Evolutionary conservation across 2,329 filamentous ascomycete species (phyloP), one percentile per base, ranked within the genome.

Genomic region (Ophiostoma perfectum): DNA sequence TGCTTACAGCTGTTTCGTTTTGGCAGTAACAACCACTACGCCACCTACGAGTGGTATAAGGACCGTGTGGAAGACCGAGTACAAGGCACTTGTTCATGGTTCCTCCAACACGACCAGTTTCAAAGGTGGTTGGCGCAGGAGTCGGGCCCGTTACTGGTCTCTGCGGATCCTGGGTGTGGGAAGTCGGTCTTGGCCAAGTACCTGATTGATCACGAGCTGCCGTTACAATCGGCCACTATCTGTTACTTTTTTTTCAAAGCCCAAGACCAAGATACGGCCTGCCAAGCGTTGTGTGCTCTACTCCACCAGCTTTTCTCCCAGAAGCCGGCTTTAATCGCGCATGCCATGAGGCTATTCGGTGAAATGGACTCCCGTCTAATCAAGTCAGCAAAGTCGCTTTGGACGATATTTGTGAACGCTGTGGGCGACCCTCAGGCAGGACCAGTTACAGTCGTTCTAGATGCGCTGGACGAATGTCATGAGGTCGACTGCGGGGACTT

Each of bases 31-130:
- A 18, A 36, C 6, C 18, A 27, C n/a, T n/a, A 55, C 18, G 7
- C n/a, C 8, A 55, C 49, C 14, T 55, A 55, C 27, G 49, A 55
- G 49, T 55, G 49, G 49, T 55, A 55, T 9, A 55, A 55, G 49
- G 49, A 9, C n/a, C 49, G n/a, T 9, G 49, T 55, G 49, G 49
- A 55, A 55, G 18, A 36, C 49, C 49, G 49, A 27, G 49, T 55
- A n/a, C n/a, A 55, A 9, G n/a, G 27, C 8, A 55, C 49, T 4
- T 55, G 49, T 18, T 11, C 18, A 14, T 55, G 49, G 49, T 36
- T 55, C 27, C 7, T 55, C 4, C 2, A 4, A 27, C 49, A 55
- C 6, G 7, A 9, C 8, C 5, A 55, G 4, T 55, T 55, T 11
- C 4, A 55, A 11, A 4, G 0, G 5, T 55, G 49, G 49, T 11